Conservation (phyloP, 805 yeast species). For the Saturnispora sekii region DNA sequence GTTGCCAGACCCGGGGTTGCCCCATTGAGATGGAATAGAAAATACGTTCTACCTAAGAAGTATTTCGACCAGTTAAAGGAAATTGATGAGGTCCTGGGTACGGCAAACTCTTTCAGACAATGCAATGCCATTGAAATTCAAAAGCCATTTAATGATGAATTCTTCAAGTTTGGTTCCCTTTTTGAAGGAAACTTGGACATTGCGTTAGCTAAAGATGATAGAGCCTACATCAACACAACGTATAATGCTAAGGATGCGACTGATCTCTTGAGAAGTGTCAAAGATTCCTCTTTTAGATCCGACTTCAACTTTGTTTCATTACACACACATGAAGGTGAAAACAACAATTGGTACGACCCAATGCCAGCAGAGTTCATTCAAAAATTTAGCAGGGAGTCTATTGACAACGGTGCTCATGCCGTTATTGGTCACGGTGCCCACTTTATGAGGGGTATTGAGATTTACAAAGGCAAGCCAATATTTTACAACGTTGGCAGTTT, state of each 20-base stretch:
- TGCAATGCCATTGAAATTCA: constrained; percentile 25
- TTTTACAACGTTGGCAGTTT: constrained; percentile 23
- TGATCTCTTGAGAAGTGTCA: constrained; percentile 17
- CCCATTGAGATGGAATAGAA: constrained; percentile 22
- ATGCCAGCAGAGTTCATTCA: constrained; percentile 21
- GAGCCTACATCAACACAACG: constrained; percentile 19
- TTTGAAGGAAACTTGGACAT: constrained; percentile 24
- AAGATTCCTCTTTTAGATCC: constrained; percentile 20
- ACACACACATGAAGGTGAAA: constrained; percentile 24
- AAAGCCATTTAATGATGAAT: constrained; percentile 17
- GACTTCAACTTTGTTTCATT: constrained; percentile 20
- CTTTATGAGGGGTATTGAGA: constrained; percentile 24
- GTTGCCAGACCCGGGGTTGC: constrained; percentile 23
- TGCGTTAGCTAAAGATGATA: constrained; percentile 16
- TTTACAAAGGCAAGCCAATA: constrained; percentile 22
- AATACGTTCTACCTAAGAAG: constrained; percentile 21
- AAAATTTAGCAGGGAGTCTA: constrained; percentile 19
- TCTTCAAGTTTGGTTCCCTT: constrained; percentile 21
- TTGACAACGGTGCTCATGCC: constrained; percentile 23
- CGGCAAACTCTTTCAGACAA: constrained; percentile 22
- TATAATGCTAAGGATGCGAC: constrained; percentile 18
- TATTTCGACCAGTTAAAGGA: constrained; percentile 18
- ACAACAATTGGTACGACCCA: constrained; percentile 26
- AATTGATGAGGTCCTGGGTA: constrained; percentile 23
- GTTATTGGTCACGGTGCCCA: constrained; percentile 25